Base-by-base conservation (phyloP, 2,329 filamentous ascomycete species). In the Penicillium oxalicum region DNA sequence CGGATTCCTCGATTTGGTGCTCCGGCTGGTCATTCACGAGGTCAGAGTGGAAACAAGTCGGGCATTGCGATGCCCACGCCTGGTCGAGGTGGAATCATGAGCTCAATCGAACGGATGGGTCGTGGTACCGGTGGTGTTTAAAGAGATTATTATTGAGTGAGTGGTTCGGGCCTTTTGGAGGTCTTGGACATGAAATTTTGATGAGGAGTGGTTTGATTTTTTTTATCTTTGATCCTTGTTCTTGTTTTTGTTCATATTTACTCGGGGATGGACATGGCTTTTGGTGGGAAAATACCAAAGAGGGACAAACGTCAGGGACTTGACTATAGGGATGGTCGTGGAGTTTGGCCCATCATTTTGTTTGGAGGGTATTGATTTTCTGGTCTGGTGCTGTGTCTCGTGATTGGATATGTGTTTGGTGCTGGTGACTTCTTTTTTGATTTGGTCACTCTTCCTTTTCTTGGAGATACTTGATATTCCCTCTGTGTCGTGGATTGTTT, bases 71-170 rank as follows among this genome's bases (percentile, higher is more conserved):
- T 67, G 26, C 63, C 64, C 35, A 64, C 64, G 1, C 66, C 69
- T 7, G 71, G 72, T 11, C 78, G 87, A 60, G 88, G 85, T 62
- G 83, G 86, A 48, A 86, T 93, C 62, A 84, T 94, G 84, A 86
- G 79, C 59, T 89, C 86, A 13, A 93, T 94, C 66, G 88, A 94
- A 75, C 82, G 84, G 70, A 94, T 94, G 89, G 88, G 88, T 8
- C 83, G 77, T 27, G 64, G 64, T 32, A 32, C 29, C 7, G 29
- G 29, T 35, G 62, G 61, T 46, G 55, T 13, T n/a, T 43, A 25
- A 29, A 4, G 27, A 11, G 29, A 8, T 32, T 32, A 11, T 8
- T 32, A 18, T 18, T 18, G 18, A 18, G 18, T 18, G 18, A 18
- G 18, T 18, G 18, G 18, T 18, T 18, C 18, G 18, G 18, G 18